These are phyloP conservation scores for Kodamaea ohmeri DNA, from an alignment of 1,139 yeast species.

Conservation along the genomic window DNA sequence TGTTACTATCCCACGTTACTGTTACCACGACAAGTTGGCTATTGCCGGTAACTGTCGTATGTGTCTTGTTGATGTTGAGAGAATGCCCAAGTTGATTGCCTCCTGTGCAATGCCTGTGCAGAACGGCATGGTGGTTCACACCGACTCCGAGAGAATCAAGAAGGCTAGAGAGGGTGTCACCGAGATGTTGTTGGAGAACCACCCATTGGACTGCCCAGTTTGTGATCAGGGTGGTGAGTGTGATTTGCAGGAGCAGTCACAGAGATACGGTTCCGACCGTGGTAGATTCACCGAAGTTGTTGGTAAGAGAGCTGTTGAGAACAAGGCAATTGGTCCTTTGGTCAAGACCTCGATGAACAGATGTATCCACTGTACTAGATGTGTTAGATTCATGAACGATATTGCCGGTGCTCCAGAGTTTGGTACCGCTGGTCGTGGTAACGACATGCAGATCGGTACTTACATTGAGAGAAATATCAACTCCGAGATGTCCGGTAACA, in stretches of 20 bases:
- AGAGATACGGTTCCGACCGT: slow-evolving; percentile 82
- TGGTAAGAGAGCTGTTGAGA: slow-evolving; percentile 89
- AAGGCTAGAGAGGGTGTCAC: slow-evolving; percentile 90
- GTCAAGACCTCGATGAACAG: slow-evolving; percentile 91
- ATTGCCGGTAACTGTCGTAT: slow-evolving; percentile 95
- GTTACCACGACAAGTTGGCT: slow-evolving; percentile 88
- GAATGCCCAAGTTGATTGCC: slow-evolving; percentile 87
- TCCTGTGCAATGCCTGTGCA: slow-evolving; percentile 91
- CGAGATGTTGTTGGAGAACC: slow-evolving; percentile 84
- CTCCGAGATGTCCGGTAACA: slow-evolving; percentile 84
- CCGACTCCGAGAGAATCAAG: slow-evolving; percentile 75
- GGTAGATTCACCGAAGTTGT: slow-evolving; percentile 79
- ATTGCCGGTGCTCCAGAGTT: slow-evolving; percentile 92
- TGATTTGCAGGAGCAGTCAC: slow-evolving; percentile 85
- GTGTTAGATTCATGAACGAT: slow-evolving; percentile 87
- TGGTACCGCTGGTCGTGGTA: slow-evolving; percentile 88
- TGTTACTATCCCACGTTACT: slow-evolving; percentile 81
- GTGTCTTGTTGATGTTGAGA: slow-evolving; percentile 89
- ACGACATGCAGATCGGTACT: slow-evolving; percentile 89
- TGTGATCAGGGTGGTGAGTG: slow-evolving; percentile 97
- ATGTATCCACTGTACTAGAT: slow-evolving; percentile 90
- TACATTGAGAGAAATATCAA: slow-evolving; percentile 82
- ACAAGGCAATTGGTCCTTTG: slow-evolving; percentile 86
- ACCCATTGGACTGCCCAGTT: slow-evolving; percentile 89
- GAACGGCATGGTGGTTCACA: slow-evolving; percentile 84